phyloP scores from a whole-genome alignment of 306 rosid genomes.

The Cucurbita pepo region DNA sequence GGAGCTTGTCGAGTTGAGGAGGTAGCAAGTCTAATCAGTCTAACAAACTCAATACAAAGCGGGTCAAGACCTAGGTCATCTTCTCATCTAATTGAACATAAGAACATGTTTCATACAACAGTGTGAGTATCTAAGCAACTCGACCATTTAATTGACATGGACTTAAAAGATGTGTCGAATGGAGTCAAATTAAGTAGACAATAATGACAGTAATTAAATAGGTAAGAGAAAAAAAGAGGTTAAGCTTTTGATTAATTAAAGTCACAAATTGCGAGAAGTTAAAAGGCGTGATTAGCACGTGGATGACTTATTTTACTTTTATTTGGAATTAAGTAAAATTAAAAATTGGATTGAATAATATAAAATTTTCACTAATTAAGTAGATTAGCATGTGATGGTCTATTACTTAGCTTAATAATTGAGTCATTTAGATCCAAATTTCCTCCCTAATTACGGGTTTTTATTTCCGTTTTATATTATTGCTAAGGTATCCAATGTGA shows the following conservation, averaged over 20 bases:
- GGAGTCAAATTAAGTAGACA: not conserved
- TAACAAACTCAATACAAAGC: too few relatives aligned
- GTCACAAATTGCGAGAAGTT: not conserved
- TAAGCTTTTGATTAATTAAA: not conserved
- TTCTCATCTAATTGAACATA: too few relatives aligned
- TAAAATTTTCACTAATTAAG: not conserved
- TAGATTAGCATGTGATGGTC: conserved; percentile 12
- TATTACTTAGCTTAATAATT: not conserved
- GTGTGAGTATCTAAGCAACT: too few relatives aligned
- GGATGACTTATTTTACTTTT: not conserved
- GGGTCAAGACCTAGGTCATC: too few relatives aligned
- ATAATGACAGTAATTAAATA: not conserved
- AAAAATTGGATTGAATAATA: not conserved
- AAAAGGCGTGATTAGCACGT: not conserved
- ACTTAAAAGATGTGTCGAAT: not conserved
- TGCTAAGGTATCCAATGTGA: too few relatives aligned
- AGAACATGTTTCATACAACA: too few relatives aligned
- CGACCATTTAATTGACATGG: too few relatives aligned
- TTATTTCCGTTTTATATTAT: not conserved
- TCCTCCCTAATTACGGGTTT: not conserved
- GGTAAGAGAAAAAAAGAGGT: not conserved
- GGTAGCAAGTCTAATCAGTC: too few relatives aligned
- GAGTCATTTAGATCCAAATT: not conserved
- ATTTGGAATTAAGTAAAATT: not conserved
- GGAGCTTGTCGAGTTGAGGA: too few relatives aligned